Conservation (phyloP, 2,329 filamentous ascomycete genomes). For the Aureobasidium sp. region DNA sequence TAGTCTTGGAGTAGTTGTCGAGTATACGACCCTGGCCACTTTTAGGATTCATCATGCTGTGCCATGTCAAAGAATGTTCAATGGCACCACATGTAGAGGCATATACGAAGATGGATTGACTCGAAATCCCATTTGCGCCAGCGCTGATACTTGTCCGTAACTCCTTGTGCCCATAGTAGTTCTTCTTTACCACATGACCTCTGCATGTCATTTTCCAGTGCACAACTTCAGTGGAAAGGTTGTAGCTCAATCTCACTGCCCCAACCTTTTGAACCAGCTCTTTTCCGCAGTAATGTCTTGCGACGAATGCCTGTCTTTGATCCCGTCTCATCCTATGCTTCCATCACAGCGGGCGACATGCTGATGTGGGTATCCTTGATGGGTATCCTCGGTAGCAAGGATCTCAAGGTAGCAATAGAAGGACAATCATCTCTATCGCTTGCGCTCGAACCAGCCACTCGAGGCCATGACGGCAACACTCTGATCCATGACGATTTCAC, state of each 20-base stretch:
- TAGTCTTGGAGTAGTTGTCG: not conserved
- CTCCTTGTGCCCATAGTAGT: not conserved
- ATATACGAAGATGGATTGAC: not conserved
- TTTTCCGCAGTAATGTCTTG: not conserved
- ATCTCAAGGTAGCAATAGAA: too few relatives aligned
- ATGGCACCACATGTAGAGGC: not conserved
- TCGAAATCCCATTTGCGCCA: not conserved
- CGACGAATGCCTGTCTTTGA: not conserved
- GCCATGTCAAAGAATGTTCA: not conserved
- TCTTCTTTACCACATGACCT: not conserved
- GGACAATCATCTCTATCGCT: conserved; percentile 47
- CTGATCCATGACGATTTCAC: conserved; percentile 98
- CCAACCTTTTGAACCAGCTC: not conserved
- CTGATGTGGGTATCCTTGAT: not conserved
- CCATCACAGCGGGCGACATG: not conserved
- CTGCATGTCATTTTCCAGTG: too few relatives aligned
- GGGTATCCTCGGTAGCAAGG: too few relatives aligned
- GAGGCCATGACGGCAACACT: conserved; percentile 85
- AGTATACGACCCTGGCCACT: not conserved
- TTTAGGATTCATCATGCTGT: not conserved
- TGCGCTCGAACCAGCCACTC: conserved; percentile 86
- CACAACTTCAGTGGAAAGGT: not conserved
- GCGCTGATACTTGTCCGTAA: not conserved
- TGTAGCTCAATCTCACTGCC: not conserved
- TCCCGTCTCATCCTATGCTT: not conserved